Base-by-base conservation (phyloP, 2,329 filamentous ascomycete species). In the Scopulariopsis brevicaulis region DNA sequence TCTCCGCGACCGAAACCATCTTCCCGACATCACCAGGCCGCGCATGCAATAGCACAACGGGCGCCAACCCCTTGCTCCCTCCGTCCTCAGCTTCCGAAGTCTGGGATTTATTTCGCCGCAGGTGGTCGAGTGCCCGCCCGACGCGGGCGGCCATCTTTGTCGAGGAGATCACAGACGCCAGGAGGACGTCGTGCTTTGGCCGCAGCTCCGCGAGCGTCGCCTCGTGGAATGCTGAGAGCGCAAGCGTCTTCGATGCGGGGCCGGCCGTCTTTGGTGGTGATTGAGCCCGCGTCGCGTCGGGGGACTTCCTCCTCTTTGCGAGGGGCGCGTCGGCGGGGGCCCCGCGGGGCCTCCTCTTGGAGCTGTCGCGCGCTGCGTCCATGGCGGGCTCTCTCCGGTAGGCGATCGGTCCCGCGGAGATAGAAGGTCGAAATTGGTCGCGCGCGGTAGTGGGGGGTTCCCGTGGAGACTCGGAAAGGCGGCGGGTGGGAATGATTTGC, bases 1-100 rank as follows among this genome's bases (percentile, higher is more conserved):
- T 83, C 69, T 90, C 87, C 52, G 78, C 77, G 53, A 90, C 78
- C 4, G 81, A 85, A 63, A 89, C 80, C 64, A 89, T 74, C 69
- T 90, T 91, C 69, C 76, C 77, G 1, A 81, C 77, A 3, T 82
- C 77, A 11, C 67, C 60, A 0, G 77, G 71, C 22, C 76, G 76
- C 35, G 79, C 77, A 63, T 81, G 74, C 20, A 84, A 68, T 46
- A 84, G 66, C n/a, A 74, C 73, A 15, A 75, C 65, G 11, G 69
- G 67, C 66, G 67, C 43, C 53, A 65, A 63, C 8, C 46, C 46
- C 25, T 59, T 60, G 4, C n/a, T 34, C 25, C 48, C 40, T 1
- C 4, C 24, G 34, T 52, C 40, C n/a, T 20, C 46, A 4, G 37
- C 12, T 50, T 24, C 63, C 62, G n/a, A 60, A 22, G 18, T 63